These are phyloP conservation scores for Mycena citricolor DNA, from an alignment of 1,284 basidiomycete genomes.

Conservation along the genomic window DNA sequence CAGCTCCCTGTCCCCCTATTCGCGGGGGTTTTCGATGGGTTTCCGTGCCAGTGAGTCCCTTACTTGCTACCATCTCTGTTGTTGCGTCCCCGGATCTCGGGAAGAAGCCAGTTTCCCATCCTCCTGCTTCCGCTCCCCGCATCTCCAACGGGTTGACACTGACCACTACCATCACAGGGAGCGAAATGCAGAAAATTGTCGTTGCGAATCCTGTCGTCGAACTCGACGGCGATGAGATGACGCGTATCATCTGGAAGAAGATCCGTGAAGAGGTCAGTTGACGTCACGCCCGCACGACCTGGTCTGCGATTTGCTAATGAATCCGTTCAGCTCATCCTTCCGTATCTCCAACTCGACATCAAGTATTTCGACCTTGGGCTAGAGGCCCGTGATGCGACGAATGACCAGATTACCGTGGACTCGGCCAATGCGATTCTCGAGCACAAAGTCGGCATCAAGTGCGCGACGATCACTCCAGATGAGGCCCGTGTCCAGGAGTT, in stretches of 20 bases:
- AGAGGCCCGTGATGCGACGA: constrained; percentile 91
- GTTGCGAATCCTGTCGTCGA: constrained; percentile 94
- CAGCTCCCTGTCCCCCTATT: too few relatives aligned
- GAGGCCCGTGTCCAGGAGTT: constrained; percentile 94
- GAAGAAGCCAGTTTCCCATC: too few relatives aligned
- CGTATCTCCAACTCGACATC: constrained; percentile 93
- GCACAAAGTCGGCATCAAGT: constrained; percentile 92
- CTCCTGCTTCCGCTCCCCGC: too few relatives aligned
- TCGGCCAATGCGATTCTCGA: constrained; percentile 90
- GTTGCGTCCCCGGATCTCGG: too few relatives aligned
- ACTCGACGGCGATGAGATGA: constrained; percentile 97
- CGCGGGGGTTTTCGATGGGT: too few relatives aligned
- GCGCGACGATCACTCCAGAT: constrained; percentile 98
- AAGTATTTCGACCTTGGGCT: constrained; percentile 98
- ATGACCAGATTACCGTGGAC: constrained; percentile 92
- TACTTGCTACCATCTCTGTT: too few relatives aligned
- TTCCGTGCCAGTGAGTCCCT: too few relatives aligned
- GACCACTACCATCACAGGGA: constrained; percentile 8
- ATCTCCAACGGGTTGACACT: too few relatives aligned
- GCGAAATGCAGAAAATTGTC: constrained; percentile 60
- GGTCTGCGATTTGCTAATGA: too few relatives aligned
- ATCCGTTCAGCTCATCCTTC: constrained; percentile 78
- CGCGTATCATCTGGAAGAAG: constrained; percentile 98
- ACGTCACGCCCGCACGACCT: not conserved
- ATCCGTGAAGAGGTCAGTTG: constrained; percentile 85